A percentile compares a stretch with the other conserved stretches of the same genome.
phyloP scores from a whole-genome alignment of 139 green algal genomes.

The Chloropicon primus region DNA sequence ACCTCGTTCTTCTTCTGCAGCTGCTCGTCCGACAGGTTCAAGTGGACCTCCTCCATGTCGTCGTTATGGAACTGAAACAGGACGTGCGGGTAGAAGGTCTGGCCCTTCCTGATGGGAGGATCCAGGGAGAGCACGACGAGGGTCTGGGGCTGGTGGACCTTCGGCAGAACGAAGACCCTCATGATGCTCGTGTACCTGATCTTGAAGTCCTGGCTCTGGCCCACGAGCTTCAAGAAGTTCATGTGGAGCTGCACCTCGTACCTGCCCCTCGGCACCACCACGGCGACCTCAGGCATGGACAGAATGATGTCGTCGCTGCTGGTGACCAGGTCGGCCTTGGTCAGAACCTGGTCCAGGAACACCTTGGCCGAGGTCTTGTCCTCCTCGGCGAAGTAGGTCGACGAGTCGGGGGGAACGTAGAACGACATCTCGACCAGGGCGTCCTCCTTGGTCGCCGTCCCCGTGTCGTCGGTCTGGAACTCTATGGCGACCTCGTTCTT shows the following conservation, averaged over 20 bases:
- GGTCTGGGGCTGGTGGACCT: constrained; percentile 60
- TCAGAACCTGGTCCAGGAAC: constrained; percentile 41
- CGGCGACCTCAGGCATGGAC: constrained; percentile 60
- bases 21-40: constrained; percentile 61
- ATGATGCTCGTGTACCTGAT: constrained; percentile 68
- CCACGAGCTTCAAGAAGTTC: constrained; percentile 35
- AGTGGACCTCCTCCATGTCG: constrained; percentile 55
- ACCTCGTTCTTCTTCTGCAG: constrained; percentile 69
- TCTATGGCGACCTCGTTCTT: constrained; percentile 81
- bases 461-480: constrained; percentile 80
- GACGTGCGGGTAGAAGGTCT: constrained; percentile 91
- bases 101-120: constrained; percentile 86
- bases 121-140: constrained; percentile 80
- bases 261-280: constrained; percentile 26
- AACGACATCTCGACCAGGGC: constrained; percentile 77
- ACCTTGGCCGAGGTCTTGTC: constrained; percentile 20
- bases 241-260: constrained; percentile 64
- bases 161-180: constrained; percentile 31
- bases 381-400: constrained; percentile 10
- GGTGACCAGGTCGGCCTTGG: constrained; percentile 37
- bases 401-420: constrained; percentile 36
- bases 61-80: constrained; percentile 68
- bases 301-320: constrained; percentile 45
- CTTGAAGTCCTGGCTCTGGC: constrained; percentile 80
- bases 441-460: constrained; percentile 41